Evolutionary conservation across 2,329 filamentous ascomycete genomes (phyloP), one percentile per base, ranked within the genome.

Genomic region (Fusarium ramigenum): DNA sequence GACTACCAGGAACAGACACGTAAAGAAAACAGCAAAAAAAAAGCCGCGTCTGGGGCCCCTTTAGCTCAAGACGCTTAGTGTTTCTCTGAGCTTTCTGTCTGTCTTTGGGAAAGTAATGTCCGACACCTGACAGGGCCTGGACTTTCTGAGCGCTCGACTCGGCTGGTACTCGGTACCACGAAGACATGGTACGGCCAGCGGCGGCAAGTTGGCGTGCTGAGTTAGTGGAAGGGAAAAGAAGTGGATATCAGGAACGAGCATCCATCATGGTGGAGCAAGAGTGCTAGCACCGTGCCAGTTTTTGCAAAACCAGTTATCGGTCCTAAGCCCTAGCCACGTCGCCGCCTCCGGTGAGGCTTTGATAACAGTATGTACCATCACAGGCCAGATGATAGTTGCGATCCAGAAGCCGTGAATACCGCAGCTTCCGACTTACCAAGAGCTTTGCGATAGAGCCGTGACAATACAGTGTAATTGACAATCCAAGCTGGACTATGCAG

Each of bases 11-110:
- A 58, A 50, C 23, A 46, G 49, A 75, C 75, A 78, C 75, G 76
- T 77, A 78, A 78, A 72, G 73, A 77, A 77, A 76, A 69, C 23
- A 67, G 59, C 34, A 60, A 70, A 59, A 74, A 75, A 66, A 75
- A 75, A 66, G 63, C 64, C 74, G 75, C 75, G 70, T 49, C 54
- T 77, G 63, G 72, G 64, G 60, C 52, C 53, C 52, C 53, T 73
- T 60, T 70, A 65, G 64, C 61, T 68, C 68, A 64, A 60, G 47
- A 66, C 66, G 66, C 65, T 56, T 73, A 60, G 66, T 66, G 42
- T 43, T 58, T 54, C 46, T 47, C 46, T 47, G 40, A 36, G 40
- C 30, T 49, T 34, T 36, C 30, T 44, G 53, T 34, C 39, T 59
- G 64, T 46, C 60, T 73, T 57, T 63, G 44, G 67, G 62, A 53